These are phyloP conservation scores for Cystobasidiaceae sp. DNA, from an alignment of 1,284 basidiomycete species.

Conservation along the genomic window DNA sequence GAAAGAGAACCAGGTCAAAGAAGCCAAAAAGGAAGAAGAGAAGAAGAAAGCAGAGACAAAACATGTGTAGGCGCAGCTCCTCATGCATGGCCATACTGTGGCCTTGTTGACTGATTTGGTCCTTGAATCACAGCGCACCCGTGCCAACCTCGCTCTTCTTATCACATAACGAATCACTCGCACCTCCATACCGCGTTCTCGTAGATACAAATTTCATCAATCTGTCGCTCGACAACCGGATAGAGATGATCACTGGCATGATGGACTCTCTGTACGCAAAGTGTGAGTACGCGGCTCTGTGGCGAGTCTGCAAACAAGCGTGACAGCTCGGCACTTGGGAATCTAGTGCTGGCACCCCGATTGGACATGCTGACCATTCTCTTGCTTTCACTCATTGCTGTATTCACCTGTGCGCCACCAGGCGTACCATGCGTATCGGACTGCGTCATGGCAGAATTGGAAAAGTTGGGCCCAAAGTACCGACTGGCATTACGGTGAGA, in stretches of 20 bases:
- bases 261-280: constrained; percentile 99
- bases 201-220: constrained; percentile 99
- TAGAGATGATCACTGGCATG: constrained; percentile 95
- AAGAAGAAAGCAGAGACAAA: constrained; percentile 50
- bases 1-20: constrained; percentile 52
- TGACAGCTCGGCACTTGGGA: neutral
- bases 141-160: constrained; percentile 89
- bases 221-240: constrained; percentile 94
- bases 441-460: constrained; percentile 95
- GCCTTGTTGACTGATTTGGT: neutral
- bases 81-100: neutral
- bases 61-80: constrained; percentile 52
- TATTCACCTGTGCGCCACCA: constrained; percentile 45
- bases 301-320: too few species aligned
- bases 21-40: constrained; percentile 50
- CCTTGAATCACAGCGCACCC: constrained; percentile 57
- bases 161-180: constrained; percentile 90
- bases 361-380: neutral
- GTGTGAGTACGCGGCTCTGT: too few species aligned
- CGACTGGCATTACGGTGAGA: constrained; percentile 80
- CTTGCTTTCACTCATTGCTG: neutral
- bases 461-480: constrained; percentile 94
- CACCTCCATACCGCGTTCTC: constrained; percentile 92
- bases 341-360: neutral
- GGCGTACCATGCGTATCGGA: constrained; percentile 98